These are phyloP conservation scores for Didymella glomerata DNA, from an alignment of 2,329 filamentous ascomycete species.

Conservation along the genomic window DNA sequence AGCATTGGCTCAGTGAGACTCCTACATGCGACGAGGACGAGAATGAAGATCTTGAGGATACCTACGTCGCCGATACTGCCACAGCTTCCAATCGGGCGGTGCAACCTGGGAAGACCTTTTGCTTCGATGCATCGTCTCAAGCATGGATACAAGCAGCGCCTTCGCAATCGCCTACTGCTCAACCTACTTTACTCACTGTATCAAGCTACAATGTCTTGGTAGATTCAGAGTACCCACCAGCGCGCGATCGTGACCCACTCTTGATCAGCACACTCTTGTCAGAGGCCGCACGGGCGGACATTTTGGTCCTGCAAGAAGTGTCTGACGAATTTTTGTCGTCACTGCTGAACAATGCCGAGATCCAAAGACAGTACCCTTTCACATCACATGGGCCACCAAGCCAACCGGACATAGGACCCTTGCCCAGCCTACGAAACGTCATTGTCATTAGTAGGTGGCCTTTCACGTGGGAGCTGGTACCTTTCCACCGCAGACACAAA, in stretches of 20 bases:
- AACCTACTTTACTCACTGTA: constrained; percentile 37
- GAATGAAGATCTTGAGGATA: constrained; percentile 12
- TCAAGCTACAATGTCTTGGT: constrained; percentile 58
- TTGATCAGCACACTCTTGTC: constrained; percentile 49
- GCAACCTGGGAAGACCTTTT: constrained; percentile 43
- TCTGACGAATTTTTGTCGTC: constrained; percentile 69
- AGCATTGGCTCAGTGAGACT: constrained; percentile 27
- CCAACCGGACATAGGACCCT: constrained; percentile 61
- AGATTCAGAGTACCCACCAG: constrained; percentile 50
- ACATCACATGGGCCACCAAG: constrained; percentile 65
- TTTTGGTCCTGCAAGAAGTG: constrained; percentile 67
- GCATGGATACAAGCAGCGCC: constrained; percentile 34
- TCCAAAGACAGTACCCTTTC: constrained; percentile 63
- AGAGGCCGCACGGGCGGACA: constrained; percentile 45
- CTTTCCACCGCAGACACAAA: constrained; percentile 66
- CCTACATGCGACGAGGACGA: neutral
- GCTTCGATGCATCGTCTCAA: constrained; percentile 33
- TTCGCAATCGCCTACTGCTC: neutral
- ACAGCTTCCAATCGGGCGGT: constrained; percentile 23
- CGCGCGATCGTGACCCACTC: constrained; percentile 49
- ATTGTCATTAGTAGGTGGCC: constrained; percentile 66
- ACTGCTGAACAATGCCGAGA: constrained; percentile 58
- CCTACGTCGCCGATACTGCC: neutral
- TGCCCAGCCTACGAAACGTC: constrained; percentile 68
- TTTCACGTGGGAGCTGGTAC: constrained; percentile 65